Base-by-base conservation (phyloP, 306 rosid genomes). In the Dicorynia guianensis region DNA sequence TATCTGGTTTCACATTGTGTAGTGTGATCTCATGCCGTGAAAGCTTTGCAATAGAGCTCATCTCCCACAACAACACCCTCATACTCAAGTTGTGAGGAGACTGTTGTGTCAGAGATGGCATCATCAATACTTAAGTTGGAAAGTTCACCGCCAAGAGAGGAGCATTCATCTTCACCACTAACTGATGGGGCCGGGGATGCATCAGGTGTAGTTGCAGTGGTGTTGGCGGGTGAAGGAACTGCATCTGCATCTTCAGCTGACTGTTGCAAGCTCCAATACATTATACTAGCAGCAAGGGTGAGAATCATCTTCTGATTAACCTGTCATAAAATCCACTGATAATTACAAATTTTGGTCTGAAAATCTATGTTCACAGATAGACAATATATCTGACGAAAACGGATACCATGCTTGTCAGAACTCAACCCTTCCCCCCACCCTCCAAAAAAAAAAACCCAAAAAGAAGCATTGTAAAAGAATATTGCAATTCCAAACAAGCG, bases 221-320 rank as follows among this genome's bases (percentile, higher is more conserved):
- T 66, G 25, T 86, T 61, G 6, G 89, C 75, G 11, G 97, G 85
- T 3, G 97, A 86, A 39, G 80, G 84, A 62, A 76, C 47, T 25
- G 84, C 77, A 48, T 89, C 93, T 17, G 75, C 11, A 7, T 86
- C 96, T 47, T 90, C 97, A 4, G 63, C 47, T 8, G 84, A 79
- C 74, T 92, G 96, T 75, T 92, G 96, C 77, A 96, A 84, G 74
- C 98, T 90, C 98, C 98, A 92, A 69, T 77, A 92, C 98, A 96
- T 96, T 48, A 96, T 85, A 81, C 97, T 89, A 12, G 99, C 97
- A 12, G 92, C 82, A 33, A 95, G 91, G 43, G 91, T 90, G 69
- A 96, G 87, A 64, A 92, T 85, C 99, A 96, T 96, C 89, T 92
- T 96, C 84, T 91, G 99, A 71, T 96, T 96, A 70, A 92, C 97